Evolutionary conservation across 202 grass and related monocot genomes (phyloP).

Genomic region (Schoenoplectus triqueter): DNA sequence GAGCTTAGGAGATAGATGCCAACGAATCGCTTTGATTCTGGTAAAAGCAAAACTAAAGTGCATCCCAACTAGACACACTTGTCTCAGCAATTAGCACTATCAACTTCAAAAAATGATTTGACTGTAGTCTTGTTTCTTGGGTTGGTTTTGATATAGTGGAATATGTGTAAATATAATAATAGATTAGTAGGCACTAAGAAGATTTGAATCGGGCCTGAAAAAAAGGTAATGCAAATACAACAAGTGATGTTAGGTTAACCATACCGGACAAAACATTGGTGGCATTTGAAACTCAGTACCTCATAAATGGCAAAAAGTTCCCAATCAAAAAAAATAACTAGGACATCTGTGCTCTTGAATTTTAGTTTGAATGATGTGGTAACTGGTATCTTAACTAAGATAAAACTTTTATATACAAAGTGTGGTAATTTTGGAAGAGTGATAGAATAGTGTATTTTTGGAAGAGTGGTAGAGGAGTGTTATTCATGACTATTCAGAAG

Average conservation of each 20-base stretch:
- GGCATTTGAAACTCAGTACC: background rate
- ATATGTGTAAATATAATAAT: background rate
- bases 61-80: background rate
- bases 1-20: slow-evolving; percentile 3
- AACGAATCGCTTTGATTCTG: background rate
- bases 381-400: too few species aligned
- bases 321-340: background rate
- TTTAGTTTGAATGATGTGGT: too few species aligned
- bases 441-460: too few species aligned
- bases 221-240: slow-evolving; percentile 22
- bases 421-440: too few species aligned
- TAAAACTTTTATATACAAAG: too few species aligned
- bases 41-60: slow-evolving; percentile 1
- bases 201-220: slow-evolving; percentile 1
- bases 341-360: background rate
- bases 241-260: background rate
- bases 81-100: slow-evolving; percentile 10
- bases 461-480: too few species aligned
- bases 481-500: too few species aligned
- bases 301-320: background rate
- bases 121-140: background rate
- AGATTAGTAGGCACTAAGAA: background rate
- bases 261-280: slow-evolving; percentile 11
- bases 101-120: slow-evolving; percentile 11
- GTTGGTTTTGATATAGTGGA: slow-evolving; percentile 1